A percentile compares a stretch with the other conserved stretches of the same genome.
Conservation (phyloP, 441 rosid genomes). For the Biscutella laevigata region DNA sequence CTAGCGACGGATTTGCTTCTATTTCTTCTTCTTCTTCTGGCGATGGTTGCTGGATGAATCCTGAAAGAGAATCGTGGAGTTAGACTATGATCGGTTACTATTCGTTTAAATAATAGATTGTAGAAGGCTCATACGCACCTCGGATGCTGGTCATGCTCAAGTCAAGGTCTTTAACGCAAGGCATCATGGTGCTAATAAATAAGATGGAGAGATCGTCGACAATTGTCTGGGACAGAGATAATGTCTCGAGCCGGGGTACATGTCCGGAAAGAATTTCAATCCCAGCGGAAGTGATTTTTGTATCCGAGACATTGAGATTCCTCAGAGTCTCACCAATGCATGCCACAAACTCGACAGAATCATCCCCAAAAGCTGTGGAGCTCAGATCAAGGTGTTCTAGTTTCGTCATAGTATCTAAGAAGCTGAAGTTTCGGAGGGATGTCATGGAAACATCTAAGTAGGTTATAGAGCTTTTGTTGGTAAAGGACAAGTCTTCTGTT, state of each 20-base stretch:
- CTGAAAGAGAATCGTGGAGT: slow-evolving; percentile 27
- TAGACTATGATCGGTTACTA: neutral
- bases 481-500: slow-evolving; percentile 38
- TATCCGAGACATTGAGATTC: slow-evolving; percentile 52
- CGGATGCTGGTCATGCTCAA: slow-evolving; percentile 60
- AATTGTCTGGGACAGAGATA: slow-evolving; percentile 50
- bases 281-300: slow-evolving; percentile 65
- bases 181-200: slow-evolving; percentile 44
- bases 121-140: slow-evolving; percentile 38
- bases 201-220: slow-evolving; percentile 56
- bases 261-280: slow-evolving; percentile 48
- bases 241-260: slow-evolving; percentile 55
- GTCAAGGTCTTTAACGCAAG: slow-evolving; percentile 54
- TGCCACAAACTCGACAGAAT: slow-evolving; percentile 46
- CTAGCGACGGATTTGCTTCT: slow-evolving; percentile 33
- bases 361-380: slow-evolving; percentile 55
- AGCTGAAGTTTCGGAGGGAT: slow-evolving; percentile 43
- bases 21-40: slow-evolving; percentile 28
- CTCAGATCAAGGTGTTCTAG: slow-evolving; percentile 74
- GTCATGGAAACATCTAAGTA: slow-evolving; percentile 64
- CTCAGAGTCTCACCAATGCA: slow-evolving; percentile 52
- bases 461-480: slow-evolving; percentile 39
- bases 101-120: neutral
- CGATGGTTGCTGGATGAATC: slow-evolving; percentile 38
- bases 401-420: slow-evolving; percentile 44